Base-by-base conservation (phyloP, 225 moss, liverwort and hornwort species). In the Marchantia paleacea region DNA sequence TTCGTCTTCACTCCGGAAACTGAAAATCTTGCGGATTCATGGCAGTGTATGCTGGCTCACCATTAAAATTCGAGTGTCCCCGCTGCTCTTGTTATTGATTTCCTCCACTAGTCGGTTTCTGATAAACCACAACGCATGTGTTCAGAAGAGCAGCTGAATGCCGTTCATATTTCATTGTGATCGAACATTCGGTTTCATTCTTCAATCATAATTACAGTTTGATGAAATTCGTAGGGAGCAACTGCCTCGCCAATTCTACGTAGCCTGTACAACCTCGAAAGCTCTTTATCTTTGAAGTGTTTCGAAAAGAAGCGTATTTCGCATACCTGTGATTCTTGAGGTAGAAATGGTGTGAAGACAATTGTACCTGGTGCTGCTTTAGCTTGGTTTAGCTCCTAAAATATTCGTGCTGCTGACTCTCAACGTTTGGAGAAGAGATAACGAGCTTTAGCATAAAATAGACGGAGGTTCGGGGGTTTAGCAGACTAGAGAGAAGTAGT, bases 1-100 rank as follows among this genome's bases (percentile, higher is more conserved):
- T 93, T 96, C 64, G 82, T 94, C 75, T 96, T 96, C 73, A 88
- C 89, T 28, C 87, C 91, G 16, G 88, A 87, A 61, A 92, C 88
- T 8, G 85, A 92, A 83, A 82, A 75, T 53, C 89, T 94, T 28
- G 96, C 91, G 24, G 79, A 73, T 48, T 85, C 89, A 66, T 96
- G 96, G 96, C 85, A 81, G 58, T 87, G 92, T 94, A 79, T 52
- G 87, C 64, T 39, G 39, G 73, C 65, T 55, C 8, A 29, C 8
- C 18, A 7, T 20, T 13, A 9, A 19, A 57, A 1, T 57, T 57
- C 57, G 13, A 57, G 57, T 12, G 57, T 57, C 57, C 13, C 57
- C 13, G 8, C 19, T 4, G 57, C 57, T 1, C 2, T 39, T 39
- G 39, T 39, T 2, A 39, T 39, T 39, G 39, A 39, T 39, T 39